A percentile compares a stretch with the other conserved stretches of the same genome.
phyloP scores from a whole-genome alignment of 2,329 filamentous ascomycete genomes.

The Alternaria incomplexa region DNA sequence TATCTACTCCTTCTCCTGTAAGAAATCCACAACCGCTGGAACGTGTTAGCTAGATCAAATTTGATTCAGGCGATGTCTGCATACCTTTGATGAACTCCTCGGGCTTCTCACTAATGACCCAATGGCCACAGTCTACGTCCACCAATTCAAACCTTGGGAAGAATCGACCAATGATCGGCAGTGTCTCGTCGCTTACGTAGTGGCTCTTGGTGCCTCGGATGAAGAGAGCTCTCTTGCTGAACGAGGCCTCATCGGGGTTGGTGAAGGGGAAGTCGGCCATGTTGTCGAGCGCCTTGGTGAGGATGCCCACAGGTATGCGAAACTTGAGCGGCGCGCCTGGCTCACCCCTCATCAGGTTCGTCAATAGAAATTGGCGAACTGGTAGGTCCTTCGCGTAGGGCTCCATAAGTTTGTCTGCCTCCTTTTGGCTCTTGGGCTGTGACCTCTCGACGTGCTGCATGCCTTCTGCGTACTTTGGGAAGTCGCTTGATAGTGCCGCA shows the following conservation, averaged over 20 bases:
- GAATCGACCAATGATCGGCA: conserved; percentile 81
- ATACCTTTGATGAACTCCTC: conserved; percentile 76
- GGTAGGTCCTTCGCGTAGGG: conserved; percentile 75
- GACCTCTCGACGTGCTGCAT: conserved; percentile 82
- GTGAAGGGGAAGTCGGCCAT: conserved; percentile 91
- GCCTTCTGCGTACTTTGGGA: conserved; percentile 78
- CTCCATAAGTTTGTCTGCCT: conserved; percentile 80
- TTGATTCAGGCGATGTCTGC: conserved; percentile 18
- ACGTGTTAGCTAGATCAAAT: background rate
- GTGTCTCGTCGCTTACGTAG: conserved; percentile 80
- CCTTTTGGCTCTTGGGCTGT: conserved; percentile 69
- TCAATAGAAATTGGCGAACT: conserved; percentile 89
- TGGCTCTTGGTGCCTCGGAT: conserved; percentile 76
- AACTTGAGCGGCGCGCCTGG: conserved; percentile 69
- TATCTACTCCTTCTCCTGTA: conserved; percentile 57
- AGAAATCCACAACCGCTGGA: conserved; percentile 68
- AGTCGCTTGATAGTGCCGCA: conserved; percentile 74
- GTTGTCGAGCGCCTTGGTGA: conserved; percentile 71
- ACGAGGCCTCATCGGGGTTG: conserved; percentile 70
- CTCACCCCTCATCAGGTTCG: conserved; percentile 71
- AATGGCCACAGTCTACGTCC: conserved; percentile 82
- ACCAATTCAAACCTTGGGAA: conserved; percentile 78
- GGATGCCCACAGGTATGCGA: conserved; percentile 75
- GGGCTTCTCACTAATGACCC: conserved; percentile 88
- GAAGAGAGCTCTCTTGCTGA: conserved; percentile 80